phyloP scores from a whole-genome alignment of 352 stramenopile species.

The Phytophthora brassicae region DNA sequence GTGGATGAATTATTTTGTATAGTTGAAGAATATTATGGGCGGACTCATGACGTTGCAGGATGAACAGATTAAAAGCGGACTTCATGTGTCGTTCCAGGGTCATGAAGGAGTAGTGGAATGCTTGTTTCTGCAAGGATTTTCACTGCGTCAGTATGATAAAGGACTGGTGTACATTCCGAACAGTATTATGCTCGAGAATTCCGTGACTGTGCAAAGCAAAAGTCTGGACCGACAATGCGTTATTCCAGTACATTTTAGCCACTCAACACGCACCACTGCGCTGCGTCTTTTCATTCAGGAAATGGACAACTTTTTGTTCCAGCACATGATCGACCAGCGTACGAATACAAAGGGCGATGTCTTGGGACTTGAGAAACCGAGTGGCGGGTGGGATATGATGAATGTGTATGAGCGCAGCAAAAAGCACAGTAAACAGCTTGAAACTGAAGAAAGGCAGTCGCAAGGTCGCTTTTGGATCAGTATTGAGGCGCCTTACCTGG shows the following conservation, averaged over 20 bases:
- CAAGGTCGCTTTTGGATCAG: conserved; percentile 71
- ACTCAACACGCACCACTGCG: conserved; percentile 44
- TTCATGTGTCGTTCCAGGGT: conserved; percentile 69
- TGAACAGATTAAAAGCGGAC: conserved; percentile 81
- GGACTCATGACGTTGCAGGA: conserved; percentile 80
- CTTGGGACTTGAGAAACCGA: conserved; percentile 50
- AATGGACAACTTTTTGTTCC: conserved; percentile 55
- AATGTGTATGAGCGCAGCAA: conserved; percentile 46
- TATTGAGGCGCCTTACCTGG: conserved; percentile 60
- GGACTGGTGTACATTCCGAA: conserved; percentile 82
- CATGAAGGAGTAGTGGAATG: conserved; percentile 83
- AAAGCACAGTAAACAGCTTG: conserved; percentile 36
- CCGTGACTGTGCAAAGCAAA: conserved; percentile 72
- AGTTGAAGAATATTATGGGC: conserved; percentile 88
- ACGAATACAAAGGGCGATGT: conserved; percentile 38
- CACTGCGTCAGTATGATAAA: conserved; percentile 81
- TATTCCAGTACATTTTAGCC: conserved; percentile 60
- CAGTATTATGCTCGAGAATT: conserved; percentile 73
- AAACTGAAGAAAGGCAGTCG: conserved; percentile 30
- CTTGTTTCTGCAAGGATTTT: conserved; percentile 82
- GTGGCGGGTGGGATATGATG: conserved; percentile 48
- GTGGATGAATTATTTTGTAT: not conserved
- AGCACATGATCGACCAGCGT: conserved; percentile 36
- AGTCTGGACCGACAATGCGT: conserved; percentile 54
- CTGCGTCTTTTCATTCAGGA: conserved; percentile 79